Evolutionary conservation across 1,284 basidiomycete species (phyloP), one percentile per base, ranked within the genome.

Genomic region (Coniophora puteana): DNA sequence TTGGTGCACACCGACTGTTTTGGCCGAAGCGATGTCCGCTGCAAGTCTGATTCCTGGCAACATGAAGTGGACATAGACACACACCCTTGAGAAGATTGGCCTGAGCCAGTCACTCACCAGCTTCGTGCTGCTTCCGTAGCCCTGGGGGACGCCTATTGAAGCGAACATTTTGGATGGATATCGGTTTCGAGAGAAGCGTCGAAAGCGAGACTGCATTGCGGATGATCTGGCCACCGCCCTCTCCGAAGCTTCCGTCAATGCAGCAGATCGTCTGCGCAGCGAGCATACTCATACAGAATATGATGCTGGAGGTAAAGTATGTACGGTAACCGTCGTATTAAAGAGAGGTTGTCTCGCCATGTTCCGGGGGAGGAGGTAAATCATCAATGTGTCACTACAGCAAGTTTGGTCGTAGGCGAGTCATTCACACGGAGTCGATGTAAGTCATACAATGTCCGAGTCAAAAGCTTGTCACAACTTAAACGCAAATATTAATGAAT

Each of bases 191-290:
- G 17, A 84, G 65, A 13, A 88, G 62, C 5, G 76, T 72, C 23
- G 84, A 74, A 25, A 86, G 63, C 2, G 80, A 67, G 29, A 83
- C 67, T 0, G 79, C 63, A 52, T 84, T 85, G 34, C 84, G 76
- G 14, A 88, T 62, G 25, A 87, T 74, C 51, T 88, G 84, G 0
- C 83, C 84, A 3, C 84, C 84, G 7, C 85, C 84, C 63, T 74
- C 73, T 25, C 74, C 60, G 26, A 61, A 62, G 42, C 66, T 62
- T 24, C 74, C 72, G 45, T 76, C 72, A 21, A 76, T 58, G 21
- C 52, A 40, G 23, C 50, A 41, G 29, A 40, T 8, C 20, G 30
- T 21, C 26, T 46, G 47, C 25, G 37, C 41, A n/a, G n/a, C n/a
- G n/a, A n/a, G n/a, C n/a, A n/a, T n/a, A n/a, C n/a, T n/a, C n/a